phyloP scores from a whole-genome alignment of 768 basidiomycete genomes.

The Austroboletus eburneus region DNA sequence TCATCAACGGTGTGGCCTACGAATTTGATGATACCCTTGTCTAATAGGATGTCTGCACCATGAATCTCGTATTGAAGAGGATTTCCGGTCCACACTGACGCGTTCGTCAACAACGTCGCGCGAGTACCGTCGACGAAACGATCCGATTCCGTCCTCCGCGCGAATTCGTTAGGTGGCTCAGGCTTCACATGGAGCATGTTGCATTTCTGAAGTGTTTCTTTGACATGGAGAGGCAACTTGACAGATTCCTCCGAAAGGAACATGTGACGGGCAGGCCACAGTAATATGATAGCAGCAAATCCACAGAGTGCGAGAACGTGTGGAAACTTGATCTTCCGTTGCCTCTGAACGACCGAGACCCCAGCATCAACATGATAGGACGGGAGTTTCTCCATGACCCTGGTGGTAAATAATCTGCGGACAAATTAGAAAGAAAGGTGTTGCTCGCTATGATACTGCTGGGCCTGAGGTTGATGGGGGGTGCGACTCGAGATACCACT shows the following conservation, averaged over 20 bases:
- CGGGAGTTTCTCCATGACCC: conserved; percentile 29
- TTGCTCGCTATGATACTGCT: not conserved
- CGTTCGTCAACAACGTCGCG: conserved; percentile 41
- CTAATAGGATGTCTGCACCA: conserved; percentile 38
- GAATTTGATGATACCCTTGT: conserved; percentile 35
- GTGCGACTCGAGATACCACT: no score
- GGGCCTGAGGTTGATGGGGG: no score
- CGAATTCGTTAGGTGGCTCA: conserved; percentile 34
- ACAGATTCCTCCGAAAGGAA: conserved; percentile 8
- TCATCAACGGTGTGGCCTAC: conserved; percentile 40
- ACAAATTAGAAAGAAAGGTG: not conserved
- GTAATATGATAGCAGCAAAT: conserved; percentile 1
- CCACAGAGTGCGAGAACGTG: conserved; percentile 19
- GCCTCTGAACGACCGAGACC: conserved; percentile 13
- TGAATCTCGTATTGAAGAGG: conserved; percentile 33
- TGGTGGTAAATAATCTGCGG: not conserved
- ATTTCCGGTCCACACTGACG: conserved; percentile 51
- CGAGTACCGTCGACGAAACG: conserved; percentile 36
- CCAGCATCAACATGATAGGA: conserved; percentile 4
- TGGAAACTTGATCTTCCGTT: conserved; percentile 10
- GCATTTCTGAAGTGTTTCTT: conserved; percentile 33
- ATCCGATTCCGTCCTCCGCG: conserved; percentile 34
- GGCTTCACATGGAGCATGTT: conserved; percentile 32
- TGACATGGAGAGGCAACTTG: conserved; percentile 26
- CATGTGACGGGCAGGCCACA: conserved; percentile 17